phyloP scores from a whole-genome alignment of 163 green algal species.

The Volvox carteri region DNA sequence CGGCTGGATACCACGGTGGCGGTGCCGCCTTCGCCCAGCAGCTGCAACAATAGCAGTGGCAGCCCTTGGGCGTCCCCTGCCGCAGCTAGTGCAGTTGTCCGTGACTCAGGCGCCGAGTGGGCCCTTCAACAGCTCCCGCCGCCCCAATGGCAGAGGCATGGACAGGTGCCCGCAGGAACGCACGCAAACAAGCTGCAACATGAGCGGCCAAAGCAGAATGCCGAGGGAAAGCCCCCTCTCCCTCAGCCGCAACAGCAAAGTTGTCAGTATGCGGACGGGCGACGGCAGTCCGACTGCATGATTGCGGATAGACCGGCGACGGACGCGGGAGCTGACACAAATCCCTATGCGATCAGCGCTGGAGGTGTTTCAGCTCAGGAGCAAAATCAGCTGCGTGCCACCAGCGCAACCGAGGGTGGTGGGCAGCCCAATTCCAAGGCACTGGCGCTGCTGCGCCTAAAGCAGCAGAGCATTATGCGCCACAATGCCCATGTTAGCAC shows the following conservation, averaged over 20 bases:
- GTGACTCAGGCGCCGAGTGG: conserved; percentile 1
- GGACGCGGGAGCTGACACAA: too few species aligned
- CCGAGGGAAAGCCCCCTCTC: neutral
- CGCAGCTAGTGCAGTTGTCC: neutral
- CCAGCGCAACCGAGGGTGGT: neutral
- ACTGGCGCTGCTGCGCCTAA: conserved; percentile 43
- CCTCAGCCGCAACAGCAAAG: too few species aligned
- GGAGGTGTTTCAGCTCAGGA: neutral
- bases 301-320: neutral
- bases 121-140: conserved; percentile 13
- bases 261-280: neutral
- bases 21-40: neutral
- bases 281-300: conserved; percentile 16
- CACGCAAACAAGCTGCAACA: neutral
- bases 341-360: neutral
- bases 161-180: neutral
- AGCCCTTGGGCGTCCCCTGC: conserved; percentile 30
- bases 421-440: conserved; percentile 29
- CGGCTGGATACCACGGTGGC: neutral
- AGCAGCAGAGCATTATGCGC: conserved; percentile 47
- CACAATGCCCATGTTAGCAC: neutral
- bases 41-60: neutral
- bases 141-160: conserved; percentile 38
- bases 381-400: neutral
- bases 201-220: neutral